Base-by-base conservation (phyloP, 2,329 filamentous ascomycete genomes). In the Venturia asperata region DNA sequence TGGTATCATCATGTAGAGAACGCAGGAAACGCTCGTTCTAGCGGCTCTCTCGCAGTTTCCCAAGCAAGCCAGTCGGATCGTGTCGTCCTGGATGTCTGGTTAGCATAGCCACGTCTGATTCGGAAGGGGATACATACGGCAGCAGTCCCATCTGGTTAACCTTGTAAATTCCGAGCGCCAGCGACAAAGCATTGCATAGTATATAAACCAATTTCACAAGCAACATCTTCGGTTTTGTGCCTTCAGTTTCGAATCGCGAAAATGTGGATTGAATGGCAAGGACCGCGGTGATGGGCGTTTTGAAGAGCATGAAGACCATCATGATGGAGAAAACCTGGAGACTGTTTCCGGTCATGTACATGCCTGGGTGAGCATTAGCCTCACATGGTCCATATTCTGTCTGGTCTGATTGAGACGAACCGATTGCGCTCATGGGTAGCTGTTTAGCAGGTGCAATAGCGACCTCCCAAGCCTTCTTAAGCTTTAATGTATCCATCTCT, bases 241-340 rank as follows among this genome's bases (percentile, higher is more conserved):
- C 86, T 64, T 91, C 87, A 24, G 90, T 92, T 76, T 97, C 91
- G 77, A 96, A 96, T 68, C 89, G 88, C 73, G 91, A 86, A 76
- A 99, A 97, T n/a, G 90, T 90, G 73, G 87, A 85, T 74, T 94
- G 92, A 61, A 93, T 93, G 70, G 81, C 85, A 67, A 96, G 78
- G 58, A 97, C 80, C 42, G 92, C 94, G 77, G 91, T 85, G 67
- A 99, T 83, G 11, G 94, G 94, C 70, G 90, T 95, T 82, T 97
- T 97, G 83, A 99, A 99, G 58, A 96, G 87, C 89, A 97, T 97
- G 72, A 93, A 92, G 21, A 97, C 93, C 92, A 97, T 99, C 91
- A 97, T 97, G 78, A 99, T 97, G 78, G 90, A 95, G 81, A 99
- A 99, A 70, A 99, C 97, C 76, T 99, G 94, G 60, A 99, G 85